Conservation (phyloP, 805 yeast species). For the Myxozyma mucilagina region DNA sequence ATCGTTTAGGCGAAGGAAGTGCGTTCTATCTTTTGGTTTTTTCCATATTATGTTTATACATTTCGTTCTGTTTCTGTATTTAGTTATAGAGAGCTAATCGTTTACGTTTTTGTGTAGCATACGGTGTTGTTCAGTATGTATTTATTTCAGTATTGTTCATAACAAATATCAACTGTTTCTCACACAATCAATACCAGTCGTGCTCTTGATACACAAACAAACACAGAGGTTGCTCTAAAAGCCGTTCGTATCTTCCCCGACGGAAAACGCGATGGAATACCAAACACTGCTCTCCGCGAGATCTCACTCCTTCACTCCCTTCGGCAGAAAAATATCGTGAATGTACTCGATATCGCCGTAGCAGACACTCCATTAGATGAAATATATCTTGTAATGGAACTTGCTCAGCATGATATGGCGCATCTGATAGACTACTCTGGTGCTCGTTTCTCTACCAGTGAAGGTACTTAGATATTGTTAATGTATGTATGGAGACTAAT, state of each 20-base stretch:
- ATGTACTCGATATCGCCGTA: slow-evolving; percentile 82
- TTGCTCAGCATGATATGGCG: slow-evolving; percentile 64
- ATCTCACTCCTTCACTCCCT: slow-evolving; percentile 77
- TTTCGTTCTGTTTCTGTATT: not conserved
- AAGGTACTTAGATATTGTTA: slow-evolving; percentile 7
- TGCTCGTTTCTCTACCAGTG: slow-evolving; percentile 20
- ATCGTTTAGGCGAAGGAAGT: slow-evolving; percentile 29
- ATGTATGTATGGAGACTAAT: not conserved
- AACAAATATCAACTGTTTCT: not conserved
- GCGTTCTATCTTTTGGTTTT: not conserved
- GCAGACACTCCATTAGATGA: slow-evolving; percentile 55
- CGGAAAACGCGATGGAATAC: slow-evolving; percentile 74
- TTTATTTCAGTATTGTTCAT: not conserved
- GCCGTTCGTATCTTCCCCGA: slow-evolving; percentile 76
- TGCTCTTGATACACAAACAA: slow-evolving; percentile 67
- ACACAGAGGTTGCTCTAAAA: slow-evolving; percentile 75
- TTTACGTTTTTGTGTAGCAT: slow-evolving; percentile 8
- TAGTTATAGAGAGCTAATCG: not conserved
- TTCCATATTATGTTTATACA: not conserved
- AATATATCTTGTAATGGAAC: slow-evolving; percentile 85
- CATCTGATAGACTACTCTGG: slow-evolving; percentile 17
- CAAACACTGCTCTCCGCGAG: slow-evolving; percentile 90
- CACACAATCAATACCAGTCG: slow-evolving; percentile 42
- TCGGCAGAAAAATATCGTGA: slow-evolving; percentile 75
- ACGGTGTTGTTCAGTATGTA: slow-evolving; percentile 24